Evolutionary conservation across 1,284 basidiomycete species (phyloP), one percentile per base, ranked within the genome.

Genomic region (Heterobasidion parviporum): DNA sequence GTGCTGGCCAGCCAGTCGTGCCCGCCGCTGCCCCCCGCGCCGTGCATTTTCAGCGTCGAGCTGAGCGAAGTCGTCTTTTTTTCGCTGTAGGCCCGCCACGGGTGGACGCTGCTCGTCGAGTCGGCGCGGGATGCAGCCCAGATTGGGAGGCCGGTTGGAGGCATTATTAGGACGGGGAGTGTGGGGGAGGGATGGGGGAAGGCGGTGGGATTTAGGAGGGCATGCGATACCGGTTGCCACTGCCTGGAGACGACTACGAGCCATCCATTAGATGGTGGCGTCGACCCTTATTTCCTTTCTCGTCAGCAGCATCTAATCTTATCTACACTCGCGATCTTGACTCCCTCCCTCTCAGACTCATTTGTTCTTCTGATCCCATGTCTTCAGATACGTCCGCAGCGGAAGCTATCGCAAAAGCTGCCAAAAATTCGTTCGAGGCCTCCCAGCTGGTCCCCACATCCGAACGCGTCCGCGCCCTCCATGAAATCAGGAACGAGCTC

Each of bases 371-470:
- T 10, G 5, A n/a, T 7, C 4, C 41, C 14, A 55, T 55, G 54
- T 12, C 44, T 18, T 35, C 55, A 44, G 52, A 43, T n/a, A 32
- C 33, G 9, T 26, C 44, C 15, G 26, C 59, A 6, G 68, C 70
- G n/a, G 58, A 55, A 44, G 53, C 35, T 15, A 86, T 95, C 59
- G 94, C 94, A 46, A 79, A 77, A 64, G 77, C 79, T 3, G 91
- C 93, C 18, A 92, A 92, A 67, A 67, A 72, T 15, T 90, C 94
- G 0, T 97, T 95, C 64, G 87, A 94, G 63, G 79, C 79, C 12
- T 93, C 92, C 9, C 94, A 96, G 68, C 78, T 95, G 18, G 76
- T 95, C 54, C 73, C 81, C 44, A 70, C 84, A 0, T 66, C 75
- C 0, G 84, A 91, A 63, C 81, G 93, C 35, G 77, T 88, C 60